Percentiles rank a stretch among this genome's conserved stretches.
Evolutionary conservation across 2,329 filamentous ascomycete species (phyloP).

Genomic region (Keithomyces neogunnii): DNA sequence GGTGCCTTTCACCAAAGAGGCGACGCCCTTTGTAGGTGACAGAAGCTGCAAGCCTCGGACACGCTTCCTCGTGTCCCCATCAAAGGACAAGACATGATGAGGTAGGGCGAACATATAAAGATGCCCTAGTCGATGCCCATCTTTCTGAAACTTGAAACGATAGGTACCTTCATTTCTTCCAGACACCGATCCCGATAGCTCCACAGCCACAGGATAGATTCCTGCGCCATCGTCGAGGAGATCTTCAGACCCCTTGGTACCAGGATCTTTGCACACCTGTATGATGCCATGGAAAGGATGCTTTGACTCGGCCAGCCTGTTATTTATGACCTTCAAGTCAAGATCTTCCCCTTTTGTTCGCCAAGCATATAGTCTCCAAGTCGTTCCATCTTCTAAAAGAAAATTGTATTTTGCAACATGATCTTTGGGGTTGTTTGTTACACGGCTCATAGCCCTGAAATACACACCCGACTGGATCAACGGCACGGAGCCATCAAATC

Average conservation of each 20-base stretch:
- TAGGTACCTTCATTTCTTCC: constrained; percentile 58
- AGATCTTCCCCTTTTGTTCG: constrained; percentile 50
- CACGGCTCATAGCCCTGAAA: constrained; percentile 58
- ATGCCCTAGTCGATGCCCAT: constrained; percentile 48
- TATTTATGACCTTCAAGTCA: constrained; percentile 59
- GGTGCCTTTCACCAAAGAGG: constrained; percentile 62
- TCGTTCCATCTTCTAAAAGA: constrained; percentile 59
- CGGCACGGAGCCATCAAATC: constrained; percentile 64
- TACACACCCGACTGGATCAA: constrained; percentile 66
- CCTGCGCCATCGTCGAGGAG: constrained; percentile 71
- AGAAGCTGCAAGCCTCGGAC: constrained; percentile 53
- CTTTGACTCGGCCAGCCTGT: constrained; percentile 55
- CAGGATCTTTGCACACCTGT: constrained; percentile 73
- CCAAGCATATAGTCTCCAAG: constrained; percentile 76
- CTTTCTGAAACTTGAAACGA: constrained; percentile 63
- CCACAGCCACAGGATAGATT: constrained; percentile 59
- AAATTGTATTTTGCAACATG: constrained; percentile 71
- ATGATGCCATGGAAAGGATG: constrained; percentile 67
- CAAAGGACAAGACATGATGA: constrained; percentile 75
- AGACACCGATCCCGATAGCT: constrained; percentile 53
- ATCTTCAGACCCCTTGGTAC: constrained; percentile 44
- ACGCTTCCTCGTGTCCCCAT: constrained; percentile 41
- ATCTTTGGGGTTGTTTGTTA: constrained; percentile 46
- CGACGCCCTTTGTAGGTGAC: constrained; percentile 78
- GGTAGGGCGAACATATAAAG: constrained; percentile 83